Percentiles rank a stretch among this genome's conserved stretches.
Evolutionary conservation across 305 asterid genomes (phyloP).

Genomic region (Solanum hybrid): DNA sequence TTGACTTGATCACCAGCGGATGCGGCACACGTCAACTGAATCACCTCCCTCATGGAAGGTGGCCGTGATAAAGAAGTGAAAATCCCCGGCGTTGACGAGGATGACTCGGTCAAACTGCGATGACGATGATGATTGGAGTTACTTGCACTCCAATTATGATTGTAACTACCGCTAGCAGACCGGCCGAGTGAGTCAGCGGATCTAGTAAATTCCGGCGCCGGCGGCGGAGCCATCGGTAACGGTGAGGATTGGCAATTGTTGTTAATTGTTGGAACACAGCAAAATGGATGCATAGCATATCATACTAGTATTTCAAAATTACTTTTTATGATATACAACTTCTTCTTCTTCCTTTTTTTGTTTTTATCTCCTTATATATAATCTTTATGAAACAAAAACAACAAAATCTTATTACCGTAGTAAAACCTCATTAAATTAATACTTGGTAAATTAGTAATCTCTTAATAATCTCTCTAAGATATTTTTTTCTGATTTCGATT

Average conservation of each 20-base stretch:
- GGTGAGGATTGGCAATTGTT: constrained; percentile 16
- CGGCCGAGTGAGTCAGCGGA: constrained; percentile 24
- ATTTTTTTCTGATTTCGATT: too few relatives aligned
- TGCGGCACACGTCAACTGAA: constrained; percentile 17
- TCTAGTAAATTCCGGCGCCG: background rate
- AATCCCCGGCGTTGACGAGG: background rate
- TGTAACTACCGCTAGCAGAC: constrained; percentile 8
- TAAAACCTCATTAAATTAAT: background rate
- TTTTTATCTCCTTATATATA: background rate
- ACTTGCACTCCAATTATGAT: background rate
- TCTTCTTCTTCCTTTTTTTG: background rate
- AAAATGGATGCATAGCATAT: constrained; percentile 53
- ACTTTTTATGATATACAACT: background rate
- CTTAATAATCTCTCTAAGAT: too few relatives aligned
- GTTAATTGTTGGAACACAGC: constrained; percentile 32
- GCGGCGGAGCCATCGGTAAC: constrained; percentile 33
- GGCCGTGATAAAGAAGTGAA: constrained; percentile 13
- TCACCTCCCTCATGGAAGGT: constrained; percentile 19
- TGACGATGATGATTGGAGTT: background rate
- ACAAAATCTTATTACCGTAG: background rate
- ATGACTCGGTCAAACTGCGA: constrained; percentile 22
- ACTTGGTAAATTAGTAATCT: too few relatives aligned
- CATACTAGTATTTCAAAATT: constrained; percentile 2
- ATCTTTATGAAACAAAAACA: background rate
- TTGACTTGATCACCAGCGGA: constrained; percentile 37